Base-by-base conservation (phyloP, 164 flowering plant genomes). In the Platanus orientalis region DNA sequence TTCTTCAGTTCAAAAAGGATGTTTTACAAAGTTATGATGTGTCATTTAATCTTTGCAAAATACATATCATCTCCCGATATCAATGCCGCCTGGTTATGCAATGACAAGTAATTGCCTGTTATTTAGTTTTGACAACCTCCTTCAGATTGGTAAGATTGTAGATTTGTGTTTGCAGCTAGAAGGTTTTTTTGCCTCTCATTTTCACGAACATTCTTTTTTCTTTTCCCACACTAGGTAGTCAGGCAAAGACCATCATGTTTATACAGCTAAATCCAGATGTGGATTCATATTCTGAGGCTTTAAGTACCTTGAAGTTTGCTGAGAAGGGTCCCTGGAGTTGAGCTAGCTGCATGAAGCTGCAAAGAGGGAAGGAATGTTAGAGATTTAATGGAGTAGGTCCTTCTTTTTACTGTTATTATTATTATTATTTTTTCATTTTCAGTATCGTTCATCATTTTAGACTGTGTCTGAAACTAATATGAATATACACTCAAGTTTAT, bases 211-310 rank as follows among this genome's bases (percentile, higher is more conserved):
- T n/a, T n/a, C n/a, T n/a, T 10, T 51, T 34, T 39, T 52, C 32
- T 6, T 45, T 25, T 20, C 45, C 47, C 28, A 20, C 47, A 40
- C 53, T 75, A 90, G 93, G 96, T 57, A 94, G 94, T 67, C 87
- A 85, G 66, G 91, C 93, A 40, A 90, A 90, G 73, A 87, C 96
- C 34, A 80, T 90, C 28, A 90, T 90, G 96, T 85, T 87, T 75
- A 88, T 87, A 32, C 96, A 90, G 61, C 82, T 90, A 27, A 90
- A 84, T 74, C 96, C 96, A 24, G 90, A 83, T 68, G 78, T 74
- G 0, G 81, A 79, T 26, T 86, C 91, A 19, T 80, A 74, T 36
- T 72, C 81, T 9, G 96, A 90, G 73, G 84, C 90, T 12, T 23
- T 87, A 58, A 85, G 96, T 64, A 81, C 96, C 40, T 73, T 90